Evolutionary conservation across 2,329 filamentous ascomycete species (phyloP), one percentile per base, ranked within the genome.

Genomic region (Pseudogymnoascus sp.): DNA sequence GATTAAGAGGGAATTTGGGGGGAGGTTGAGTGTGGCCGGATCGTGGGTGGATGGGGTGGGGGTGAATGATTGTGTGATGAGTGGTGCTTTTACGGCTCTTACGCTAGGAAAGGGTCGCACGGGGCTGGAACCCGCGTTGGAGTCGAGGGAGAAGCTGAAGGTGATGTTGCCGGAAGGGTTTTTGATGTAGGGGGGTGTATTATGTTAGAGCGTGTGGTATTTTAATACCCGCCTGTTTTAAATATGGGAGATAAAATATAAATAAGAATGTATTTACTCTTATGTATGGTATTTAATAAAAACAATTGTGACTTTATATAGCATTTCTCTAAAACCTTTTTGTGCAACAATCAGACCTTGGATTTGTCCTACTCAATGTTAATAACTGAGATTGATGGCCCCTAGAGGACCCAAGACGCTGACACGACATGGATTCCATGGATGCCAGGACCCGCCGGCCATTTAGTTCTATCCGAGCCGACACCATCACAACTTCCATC

Each of bases 41-140:
- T 81, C 78, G 70, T 83, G 81, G 66, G 57, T 37, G 18, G 34
- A 60, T 34, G 70, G 70, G 2, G 70, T 73, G 2, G 78, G 80
- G 6, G 69, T 83, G 47, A 79, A 78, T 65, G 80, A 82, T 66
- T 82, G 80, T 68, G 74, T 88, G 5, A 8, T 14, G 6, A 58
- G 57, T 58, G 57, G 57, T 32, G 20, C 9, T 7, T 54, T 54
- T 54, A n/a, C 32, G 25, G 47, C 7, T 9, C 1, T 20, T 7
- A 14, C 47, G 47, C 9, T 54, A 4, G 28, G 11, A 12, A 54
- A 20, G 28, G 47, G 47, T n/a, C 32, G 32, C 20, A 54, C 47
- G n/a, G 47, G 47, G 47, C 18, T 54, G 47, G 47, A 54, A n/a
- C 28, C 20, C 4, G 47, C 47, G 9, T 32, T 54, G 47, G 47